Evolutionary conservation across 305 asterid genomes (phyloP).

Genomic region (Fraxinus floribunda): DNA sequence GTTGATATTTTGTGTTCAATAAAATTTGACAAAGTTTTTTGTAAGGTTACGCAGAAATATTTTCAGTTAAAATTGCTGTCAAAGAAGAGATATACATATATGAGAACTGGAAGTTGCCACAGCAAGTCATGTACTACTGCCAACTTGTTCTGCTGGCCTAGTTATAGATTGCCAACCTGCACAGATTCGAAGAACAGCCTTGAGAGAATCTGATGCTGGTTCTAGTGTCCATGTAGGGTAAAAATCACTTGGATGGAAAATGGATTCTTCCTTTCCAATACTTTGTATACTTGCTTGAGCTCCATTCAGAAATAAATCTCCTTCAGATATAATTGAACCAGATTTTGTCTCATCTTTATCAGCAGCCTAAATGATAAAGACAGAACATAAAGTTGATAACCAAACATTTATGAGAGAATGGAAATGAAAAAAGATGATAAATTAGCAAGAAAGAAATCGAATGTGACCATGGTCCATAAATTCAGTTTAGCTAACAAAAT

Average conservation of each 20-base stretch:
- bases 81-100: neutral
- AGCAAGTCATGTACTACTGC: neutral
- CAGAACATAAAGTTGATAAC: neutral
- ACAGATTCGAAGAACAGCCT: conserved; percentile 54
- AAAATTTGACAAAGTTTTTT: neutral
- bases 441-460: neutral
- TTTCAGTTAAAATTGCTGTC: neutral
- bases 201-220: conserved; percentile 53
- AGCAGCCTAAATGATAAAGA: conserved; percentile 43
- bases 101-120: neutral
- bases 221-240: conserved; percentile 61
- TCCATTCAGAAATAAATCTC: conserved; percentile 56
- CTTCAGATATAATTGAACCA: conserved; percentile 69
- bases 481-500: neutral
- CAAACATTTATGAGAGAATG: neutral
- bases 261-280: conserved; percentile 25
- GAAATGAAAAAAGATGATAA: neutral
- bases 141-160: conserved; percentile 40
- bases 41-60: neutral
- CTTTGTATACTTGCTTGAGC: conserved; percentile 55
- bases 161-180: conserved; percentile 65
- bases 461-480: neutral
- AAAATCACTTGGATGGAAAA: conserved; percentile 59
- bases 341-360: conserved; percentile 55
- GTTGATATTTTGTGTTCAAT: neutral